These are phyloP conservation scores for Entophlyctis luteolus DNA, from an alignment of 192 early-diverging fungal species.

Conservation along the genomic window DNA sequence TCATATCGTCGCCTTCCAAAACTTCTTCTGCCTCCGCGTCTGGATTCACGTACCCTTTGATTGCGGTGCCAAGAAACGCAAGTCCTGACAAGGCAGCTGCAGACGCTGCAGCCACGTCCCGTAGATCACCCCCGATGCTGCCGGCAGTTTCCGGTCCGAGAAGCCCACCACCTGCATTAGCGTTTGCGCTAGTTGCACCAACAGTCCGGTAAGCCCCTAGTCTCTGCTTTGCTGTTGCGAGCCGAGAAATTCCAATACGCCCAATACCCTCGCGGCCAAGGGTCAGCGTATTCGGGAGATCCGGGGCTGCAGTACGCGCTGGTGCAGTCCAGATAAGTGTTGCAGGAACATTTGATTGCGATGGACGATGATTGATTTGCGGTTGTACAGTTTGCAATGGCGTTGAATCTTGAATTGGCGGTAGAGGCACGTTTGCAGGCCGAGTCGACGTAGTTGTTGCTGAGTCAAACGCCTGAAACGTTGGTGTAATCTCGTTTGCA, in stretches of 20 bases:
- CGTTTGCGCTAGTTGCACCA: not conserved
- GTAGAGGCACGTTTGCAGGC: not conserved
- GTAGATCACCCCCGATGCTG: not conserved
- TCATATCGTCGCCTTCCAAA: constrained; percentile 14
- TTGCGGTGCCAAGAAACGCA: constrained; percentile 23
- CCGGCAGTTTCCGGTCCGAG: not conserved
- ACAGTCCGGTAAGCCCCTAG: not conserved
- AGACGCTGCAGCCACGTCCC: not conserved
- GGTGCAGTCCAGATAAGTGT: constrained; percentile 26
- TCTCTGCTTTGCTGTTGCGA: constrained; percentile 19
- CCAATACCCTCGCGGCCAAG: constrained; percentile 24
- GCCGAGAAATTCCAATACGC: constrained; percentile 22
- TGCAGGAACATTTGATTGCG: not conserved
- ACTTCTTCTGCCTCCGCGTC: constrained; percentile 5
- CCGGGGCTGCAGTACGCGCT: constrained; percentile 10
- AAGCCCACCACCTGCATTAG: not conserved
- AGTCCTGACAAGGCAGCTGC: not conserved
- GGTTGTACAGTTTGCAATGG: not conserved
- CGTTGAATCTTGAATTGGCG: not conserved
- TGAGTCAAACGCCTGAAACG: not conserved
- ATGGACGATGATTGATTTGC: not conserved
- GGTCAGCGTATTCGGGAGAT: constrained; percentile 24
- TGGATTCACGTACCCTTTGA: constrained; percentile 19
- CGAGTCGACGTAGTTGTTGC: not conserved
- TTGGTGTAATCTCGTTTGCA: not conserved